Percentiles rank a stretch among this genome's conserved stretches.
phyloP scores from a whole-genome alignment of 345 rosid genomes.

The Pistacia atlantica region DNA sequence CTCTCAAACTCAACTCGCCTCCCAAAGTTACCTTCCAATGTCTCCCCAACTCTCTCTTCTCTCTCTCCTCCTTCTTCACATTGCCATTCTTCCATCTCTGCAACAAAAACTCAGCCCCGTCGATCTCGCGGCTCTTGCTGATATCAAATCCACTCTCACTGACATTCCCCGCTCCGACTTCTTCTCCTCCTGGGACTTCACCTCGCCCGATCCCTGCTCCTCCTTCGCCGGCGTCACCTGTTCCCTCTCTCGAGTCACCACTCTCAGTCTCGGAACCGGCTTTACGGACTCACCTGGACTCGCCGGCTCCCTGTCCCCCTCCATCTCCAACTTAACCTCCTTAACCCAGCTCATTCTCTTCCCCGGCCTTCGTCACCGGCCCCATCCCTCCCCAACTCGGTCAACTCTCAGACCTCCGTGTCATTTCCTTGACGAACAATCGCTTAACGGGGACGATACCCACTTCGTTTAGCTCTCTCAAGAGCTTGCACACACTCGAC shows the following conservation, averaged over 20 bases:
- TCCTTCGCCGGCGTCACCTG: constrained; percentile 68
- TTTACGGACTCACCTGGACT: constrained; percentile 54
- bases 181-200: constrained; percentile 70
- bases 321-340: constrained; percentile 56
- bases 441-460: constrained; percentile 83
- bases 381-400: constrained; percentile 71
- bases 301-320: constrained; percentile 73
- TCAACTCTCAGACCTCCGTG: constrained; percentile 53
- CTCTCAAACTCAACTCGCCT: not conserved
- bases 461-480: constrained; percentile 47
- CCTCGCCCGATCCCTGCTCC: constrained; percentile 58
- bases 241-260: constrained; percentile 42
- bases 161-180: constrained; percentile 59
- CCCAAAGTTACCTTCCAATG: constrained; percentile 1
- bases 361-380: constrained; percentile 83
- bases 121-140: constrained; percentile 50
- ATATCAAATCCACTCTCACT: constrained; percentile 57
- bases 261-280: constrained; percentile 56
- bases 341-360: constrained; percentile 74
- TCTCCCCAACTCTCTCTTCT: constrained; percentile 7
- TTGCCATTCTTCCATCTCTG: constrained; percentile 2
- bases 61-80: constrained; percentile 11
- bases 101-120: constrained; percentile 21
- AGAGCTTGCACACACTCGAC: constrained; percentile 70
- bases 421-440: constrained; percentile 71